These are phyloP conservation scores for Betula pendula DNA, from an alignment of 306 rosid species.

Conservation along the genomic window DNA sequence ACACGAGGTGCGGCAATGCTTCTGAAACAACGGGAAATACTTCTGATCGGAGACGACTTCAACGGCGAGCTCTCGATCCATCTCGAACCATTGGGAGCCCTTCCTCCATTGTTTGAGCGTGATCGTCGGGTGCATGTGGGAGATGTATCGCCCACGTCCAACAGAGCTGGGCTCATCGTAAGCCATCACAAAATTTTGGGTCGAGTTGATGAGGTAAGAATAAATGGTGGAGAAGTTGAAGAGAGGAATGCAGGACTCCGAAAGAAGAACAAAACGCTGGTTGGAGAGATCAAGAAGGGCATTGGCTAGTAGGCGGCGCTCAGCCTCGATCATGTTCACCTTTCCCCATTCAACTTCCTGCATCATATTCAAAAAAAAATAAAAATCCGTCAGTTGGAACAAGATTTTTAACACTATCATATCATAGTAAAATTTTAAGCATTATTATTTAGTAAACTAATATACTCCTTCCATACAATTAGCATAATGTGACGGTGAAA, in stretches of 20 bases:
- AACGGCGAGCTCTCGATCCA: conserved; percentile 59
- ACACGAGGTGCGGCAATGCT: conserved; percentile 49
- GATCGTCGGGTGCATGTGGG: conserved; percentile 56
- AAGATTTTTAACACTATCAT: no score
- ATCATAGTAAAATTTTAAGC: no score
- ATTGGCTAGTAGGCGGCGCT: conserved; percentile 73
- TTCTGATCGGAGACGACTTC: conserved; percentile 56
- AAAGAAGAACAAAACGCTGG: conserved; percentile 71
- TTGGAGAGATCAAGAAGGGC: conserved; percentile 82
- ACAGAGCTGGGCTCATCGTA: conserved; percentile 59
- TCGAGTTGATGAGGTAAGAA: conserved; percentile 58
- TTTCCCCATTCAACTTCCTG: conserved; percentile 85
- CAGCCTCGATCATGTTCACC: conserved; percentile 79
- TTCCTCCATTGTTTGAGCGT: conserved; percentile 64
- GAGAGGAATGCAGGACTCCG: conserved; percentile 84
- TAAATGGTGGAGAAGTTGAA: conserved; percentile 76
- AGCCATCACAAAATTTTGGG: conserved; percentile 49
- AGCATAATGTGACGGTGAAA: no score
- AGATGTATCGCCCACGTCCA: conserved; percentile 67
- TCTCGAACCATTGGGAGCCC: conserved; percentile 91
- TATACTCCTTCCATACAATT: no score
- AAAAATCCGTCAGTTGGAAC: not conserved
- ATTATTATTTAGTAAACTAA: no score
- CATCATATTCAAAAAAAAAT: conserved; percentile 4
- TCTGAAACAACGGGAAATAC: conserved; percentile 57